Evolutionary conservation across 306 rosid species (phyloP), one percentile per base, ranked within the genome.

Genomic region (Heteromeles arbutifolia): DNA sequence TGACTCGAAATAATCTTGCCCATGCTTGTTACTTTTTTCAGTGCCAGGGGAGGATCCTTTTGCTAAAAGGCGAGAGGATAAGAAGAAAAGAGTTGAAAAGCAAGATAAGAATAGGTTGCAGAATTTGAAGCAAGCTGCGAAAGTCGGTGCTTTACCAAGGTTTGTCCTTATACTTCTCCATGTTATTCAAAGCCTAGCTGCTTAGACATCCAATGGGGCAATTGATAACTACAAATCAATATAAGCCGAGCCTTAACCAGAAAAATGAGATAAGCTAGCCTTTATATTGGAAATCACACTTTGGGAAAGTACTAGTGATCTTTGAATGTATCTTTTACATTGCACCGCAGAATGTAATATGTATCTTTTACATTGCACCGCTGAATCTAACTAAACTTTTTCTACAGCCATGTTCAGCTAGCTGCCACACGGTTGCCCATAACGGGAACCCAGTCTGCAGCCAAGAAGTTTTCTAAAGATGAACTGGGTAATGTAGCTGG

Each of bases 401-500:
- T 25, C 6, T 82, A 87, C 93, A 92, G 97, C 84, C 99, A 92
- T 80, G 74, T 95, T 78, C 97, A 89, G 81, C 82, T 95, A 79
- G 97, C 97, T 74, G 99, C 97, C 6, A 92, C 92, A 69, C 82
- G 93, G 69, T 85, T 95, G 90, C 97, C 99, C 44, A 95, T 95
- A 77, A 95, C 96, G n/a, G 97, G 97, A 84, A 85, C 88, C 62
- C 91, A 85, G 74, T 92, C 92, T 66, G 87, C 80, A 28, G 89
- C 92, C 15, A 89, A 83, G 89, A 95, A 89, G 80, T 74, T 88
- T 59, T 75, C 90, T 34, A 92, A 95, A 83, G 89, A 89, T 59
- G 93, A 89, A 76, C 90, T 94, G 10, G 89, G 96, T 50, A 83
- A 74, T 79, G 93, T 89, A 21, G 97, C 99, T 18, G 97, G 99